phyloP scores from a whole-genome alignment of 192 early-diverging fungal genomes.

The Jimgerdemannia flammicorona region DNA sequence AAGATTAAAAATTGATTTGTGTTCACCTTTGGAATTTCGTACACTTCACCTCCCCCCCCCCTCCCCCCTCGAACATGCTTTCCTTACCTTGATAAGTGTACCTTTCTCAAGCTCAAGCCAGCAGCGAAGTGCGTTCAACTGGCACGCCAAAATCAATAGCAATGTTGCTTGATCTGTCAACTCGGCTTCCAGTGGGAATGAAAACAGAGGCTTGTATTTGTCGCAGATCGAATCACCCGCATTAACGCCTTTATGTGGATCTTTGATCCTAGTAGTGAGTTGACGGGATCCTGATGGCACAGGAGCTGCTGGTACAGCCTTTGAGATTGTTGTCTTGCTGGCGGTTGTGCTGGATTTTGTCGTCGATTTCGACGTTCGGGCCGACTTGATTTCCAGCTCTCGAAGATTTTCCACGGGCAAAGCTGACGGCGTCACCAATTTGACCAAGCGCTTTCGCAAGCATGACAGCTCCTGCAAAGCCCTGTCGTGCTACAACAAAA shows the following conservation, averaged over 20 bases:
- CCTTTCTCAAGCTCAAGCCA: conserved; percentile 39
- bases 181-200: conserved; percentile 17
- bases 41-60: too few species aligned
- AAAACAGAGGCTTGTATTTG: conserved; percentile 15
- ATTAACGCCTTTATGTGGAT: background rate
- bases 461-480: conserved; percentile 38
- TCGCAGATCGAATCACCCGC: conserved; percentile 12
- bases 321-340: background rate
- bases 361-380: background rate
- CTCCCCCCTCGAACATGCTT: too few species aligned
- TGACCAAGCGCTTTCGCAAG: conserved; percentile 31
- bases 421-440: conserved; percentile 16
- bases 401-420: background rate
- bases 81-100: conserved; percentile 34
- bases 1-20: background rate
- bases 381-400: conserved; percentile 1
- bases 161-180: conserved; percentile 18
- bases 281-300: background rate
- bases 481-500: conserved; percentile 32
- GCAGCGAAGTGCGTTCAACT: conserved; percentile 39
- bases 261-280: background rate
- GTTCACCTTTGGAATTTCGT: too few species aligned
- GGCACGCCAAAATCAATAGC: conserved; percentile 24
- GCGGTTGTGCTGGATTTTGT: conserved; percentile 2
- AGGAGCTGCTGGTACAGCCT: background rate